Conservation (phyloP, 129 eudicot genomes). For the Tagetes erecta region DNA sequence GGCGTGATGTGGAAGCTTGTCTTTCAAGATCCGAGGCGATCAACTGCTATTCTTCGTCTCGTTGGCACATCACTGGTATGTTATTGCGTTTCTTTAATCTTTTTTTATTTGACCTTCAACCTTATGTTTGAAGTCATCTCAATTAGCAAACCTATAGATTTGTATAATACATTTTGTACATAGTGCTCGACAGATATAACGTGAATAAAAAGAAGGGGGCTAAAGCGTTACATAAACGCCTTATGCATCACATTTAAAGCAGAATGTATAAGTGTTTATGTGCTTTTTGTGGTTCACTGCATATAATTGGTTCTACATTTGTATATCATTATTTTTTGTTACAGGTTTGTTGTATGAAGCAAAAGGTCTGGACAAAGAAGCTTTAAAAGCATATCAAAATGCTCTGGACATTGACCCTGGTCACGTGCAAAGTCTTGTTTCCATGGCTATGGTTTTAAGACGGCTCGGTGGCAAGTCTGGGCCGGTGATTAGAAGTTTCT, state of each 20-base stretch:
- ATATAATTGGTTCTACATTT: too few relatives aligned
- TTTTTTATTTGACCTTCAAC: background rate
- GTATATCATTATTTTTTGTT: background rate
- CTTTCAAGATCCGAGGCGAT: conserved; percentile 68
- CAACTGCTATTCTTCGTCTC: conserved; percentile 53
- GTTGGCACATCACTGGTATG: conserved; percentile 80
- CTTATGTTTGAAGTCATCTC: background rate
- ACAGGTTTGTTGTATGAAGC: conserved; percentile 79
- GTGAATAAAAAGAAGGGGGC: background rate
- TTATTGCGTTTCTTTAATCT: background rate
- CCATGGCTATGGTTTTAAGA: conserved; percentile 63
- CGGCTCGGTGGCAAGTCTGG: conserved; percentile 43
- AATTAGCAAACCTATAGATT: background rate
- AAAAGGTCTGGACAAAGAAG: conserved; percentile 69
- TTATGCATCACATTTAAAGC: background rate
- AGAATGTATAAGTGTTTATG: background rate
- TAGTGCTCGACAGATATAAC: too few relatives aligned
- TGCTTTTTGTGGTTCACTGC: background rate
- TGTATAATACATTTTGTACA: background rate
- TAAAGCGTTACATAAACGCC: background rate
- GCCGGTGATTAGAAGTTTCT: conserved; percentile 51
- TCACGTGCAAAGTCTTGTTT: conserved; percentile 73
- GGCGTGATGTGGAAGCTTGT: conserved; percentile 79
- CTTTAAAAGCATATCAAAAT: conserved; percentile 49
- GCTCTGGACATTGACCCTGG: conserved; percentile 65